Evolutionary conservation across 306 rosid genomes (phyloP).

Genomic region (Pyrus communis): DNA sequence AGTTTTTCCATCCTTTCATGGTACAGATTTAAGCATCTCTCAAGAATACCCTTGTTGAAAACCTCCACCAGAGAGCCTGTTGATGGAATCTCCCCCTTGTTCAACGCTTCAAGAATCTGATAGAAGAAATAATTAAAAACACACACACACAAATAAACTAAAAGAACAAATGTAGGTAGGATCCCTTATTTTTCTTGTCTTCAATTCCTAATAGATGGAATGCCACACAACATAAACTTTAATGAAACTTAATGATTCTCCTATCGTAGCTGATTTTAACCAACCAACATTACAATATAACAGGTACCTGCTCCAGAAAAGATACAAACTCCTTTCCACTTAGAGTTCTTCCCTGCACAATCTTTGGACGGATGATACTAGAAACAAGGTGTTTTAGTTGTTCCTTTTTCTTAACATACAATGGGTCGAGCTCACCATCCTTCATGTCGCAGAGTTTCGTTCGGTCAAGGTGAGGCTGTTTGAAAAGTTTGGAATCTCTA

Average conservation of each 20-base stretch:
- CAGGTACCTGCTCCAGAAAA: conserved; percentile 76
- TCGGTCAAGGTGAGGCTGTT: conserved; percentile 94
- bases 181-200: neutral
- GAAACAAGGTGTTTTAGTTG: conserved; percentile 71
- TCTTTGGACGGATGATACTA: conserved; percentile 75
- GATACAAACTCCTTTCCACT: conserved; percentile 82
- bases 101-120: conserved; percentile 94
- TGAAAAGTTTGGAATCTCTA: conserved; percentile 20
- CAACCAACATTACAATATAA: neutral
- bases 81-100: conserved; percentile 98
- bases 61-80: conserved; percentile 95
- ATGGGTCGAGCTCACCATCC: conserved; percentile 72
- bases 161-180: neutral
- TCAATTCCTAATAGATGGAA: neutral
- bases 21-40: conserved; percentile 73
- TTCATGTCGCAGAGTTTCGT: conserved; percentile 96
- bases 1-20: conserved; percentile 45
- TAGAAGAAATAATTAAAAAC: conserved; percentile 10
- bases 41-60: conserved; percentile 89
- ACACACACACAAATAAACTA: conserved; percentile 1
- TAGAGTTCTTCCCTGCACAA: conserved; percentile 73
- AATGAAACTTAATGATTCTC: neutral
- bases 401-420: conserved; percentile 71
- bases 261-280: neutral
- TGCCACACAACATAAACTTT: neutral